Evolutionary conservation across 2,329 filamentous ascomycete genomes (phyloP), one percentile per base, ranked within the genome.

Genomic region (Penicillium olsonii): DNA sequence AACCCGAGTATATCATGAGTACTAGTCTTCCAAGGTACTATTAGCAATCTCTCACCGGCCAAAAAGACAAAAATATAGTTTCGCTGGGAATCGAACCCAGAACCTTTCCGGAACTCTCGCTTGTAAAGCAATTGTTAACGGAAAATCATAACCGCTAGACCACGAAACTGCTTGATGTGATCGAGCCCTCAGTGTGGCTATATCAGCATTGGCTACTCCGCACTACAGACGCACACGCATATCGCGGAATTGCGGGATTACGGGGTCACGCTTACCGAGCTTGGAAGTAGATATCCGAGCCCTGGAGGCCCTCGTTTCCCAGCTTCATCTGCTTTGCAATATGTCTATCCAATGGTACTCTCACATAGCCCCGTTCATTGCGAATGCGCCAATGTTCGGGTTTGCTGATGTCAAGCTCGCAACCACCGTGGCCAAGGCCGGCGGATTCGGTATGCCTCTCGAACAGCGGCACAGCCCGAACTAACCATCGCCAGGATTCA

Each of bases 361-460:
- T 5, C 53, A 53, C 38, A 52, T 53, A 12, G 42, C 48, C 1
- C 59, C 59, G 14, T 60, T 62, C 44, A 58, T 62, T 34, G 59
- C 58, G 4, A 60, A 58, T 41, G 59, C 59, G 10, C 59, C 59
- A 7, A 62, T 62, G 59, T 47, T 58, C 24, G 59, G 59, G 14
- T 60, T 54, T 27, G 34, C 59, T 8, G 57, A 60, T 17, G 44
- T 19, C 31, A 6, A 17, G 14, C 37, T 61, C 15, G 58, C 56
- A 27, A 45, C 50, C 20, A 48, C 56, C 5, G 54, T 61, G 17
- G 55, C 48, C 11, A 54, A 49, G 26, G 48, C 56, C n/a, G 52
- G 55, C 6, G 58, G 59, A 31, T 41, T 62, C 3, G 58, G 59
- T 61, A 53, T 10, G 50, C 14, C 18, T 6, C 17, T 18, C 33